These are phyloP conservation scores for Aspergillus amoenus DNA, from an alignment of 2,329 filamentous ascomycete species.

Conservation along the genomic window DNA sequence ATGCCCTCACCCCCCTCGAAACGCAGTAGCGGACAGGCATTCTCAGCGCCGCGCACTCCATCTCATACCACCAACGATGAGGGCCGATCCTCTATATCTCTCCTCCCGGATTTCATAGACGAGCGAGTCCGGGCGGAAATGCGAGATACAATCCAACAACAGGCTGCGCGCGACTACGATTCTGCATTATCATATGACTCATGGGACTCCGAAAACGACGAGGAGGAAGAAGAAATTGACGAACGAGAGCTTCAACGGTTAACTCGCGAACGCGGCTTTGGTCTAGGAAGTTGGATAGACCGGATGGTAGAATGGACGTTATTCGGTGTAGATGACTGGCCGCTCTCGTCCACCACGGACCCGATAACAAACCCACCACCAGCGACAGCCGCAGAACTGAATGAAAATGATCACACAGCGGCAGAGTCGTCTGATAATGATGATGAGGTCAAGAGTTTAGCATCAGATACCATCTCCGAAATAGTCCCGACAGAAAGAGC, in stretches of 20 bases:
- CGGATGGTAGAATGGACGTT: slow-evolving; percentile 58
- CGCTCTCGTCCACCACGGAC: slow-evolving; percentile 15
- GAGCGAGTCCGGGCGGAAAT: slow-evolving; percentile 41
- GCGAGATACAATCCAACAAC: slow-evolving; percentile 28
- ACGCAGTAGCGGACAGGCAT: not conserved
- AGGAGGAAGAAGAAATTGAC: slow-evolving; percentile 37
- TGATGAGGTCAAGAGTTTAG: not conserved
- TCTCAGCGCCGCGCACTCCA: not conserved
- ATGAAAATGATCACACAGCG: slow-evolving; percentile 7
- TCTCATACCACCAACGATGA: slow-evolving; percentile 2
- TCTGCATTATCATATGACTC: slow-evolving; percentile 13
- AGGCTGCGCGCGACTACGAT: slow-evolving; percentile 17
- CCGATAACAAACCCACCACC: not conserved
- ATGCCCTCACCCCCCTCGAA: not conserved
- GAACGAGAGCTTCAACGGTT: slow-evolving; percentile 55
- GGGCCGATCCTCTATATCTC: slow-evolving; percentile 9
- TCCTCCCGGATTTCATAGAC: slow-evolving; percentile 53
- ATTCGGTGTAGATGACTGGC: slow-evolving; percentile 53
- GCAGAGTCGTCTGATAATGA: slow-evolving; percentile 15
- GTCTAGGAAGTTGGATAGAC: slow-evolving; percentile 58
- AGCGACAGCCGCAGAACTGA: not conserved
- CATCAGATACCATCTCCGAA: slow-evolving; percentile 27
- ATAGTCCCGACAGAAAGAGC: slow-evolving; percentile 33
- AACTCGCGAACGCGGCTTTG: slow-evolving; percentile 53
- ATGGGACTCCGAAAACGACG: slow-evolving; percentile 21